These are phyloP conservation scores for Penicillium lividum DNA, from an alignment of 495 filamentous ascomycete species.

Conservation along the genomic window DNA sequence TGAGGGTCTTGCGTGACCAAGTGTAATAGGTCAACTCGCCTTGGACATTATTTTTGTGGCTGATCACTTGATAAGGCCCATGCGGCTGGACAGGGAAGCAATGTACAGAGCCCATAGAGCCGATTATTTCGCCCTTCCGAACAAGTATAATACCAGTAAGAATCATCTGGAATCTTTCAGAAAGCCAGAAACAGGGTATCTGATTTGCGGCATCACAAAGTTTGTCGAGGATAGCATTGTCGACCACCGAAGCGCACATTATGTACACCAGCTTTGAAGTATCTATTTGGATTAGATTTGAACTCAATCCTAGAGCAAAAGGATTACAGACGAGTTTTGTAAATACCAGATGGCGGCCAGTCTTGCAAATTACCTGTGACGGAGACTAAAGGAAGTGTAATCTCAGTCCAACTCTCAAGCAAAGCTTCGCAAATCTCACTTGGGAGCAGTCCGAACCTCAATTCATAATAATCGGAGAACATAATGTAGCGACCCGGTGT, in stretches of 20 bases:
- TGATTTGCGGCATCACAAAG: background rate
- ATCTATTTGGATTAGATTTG: constrained; percentile 3
- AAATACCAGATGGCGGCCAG: constrained; percentile 2
- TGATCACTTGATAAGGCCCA: constrained; percentile 3
- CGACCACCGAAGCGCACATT: constrained; percentile 1
- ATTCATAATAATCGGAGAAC: constrained; percentile 1
- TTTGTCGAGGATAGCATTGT: background rate
- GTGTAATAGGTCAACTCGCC: background rate
- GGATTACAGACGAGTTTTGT: background rate
- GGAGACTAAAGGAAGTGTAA: constrained; percentile 3
- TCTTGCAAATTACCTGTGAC: background rate
- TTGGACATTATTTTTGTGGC: background rate
- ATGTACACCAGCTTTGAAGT: constrained; percentile 5
- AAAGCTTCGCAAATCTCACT: constrained; percentile 3
- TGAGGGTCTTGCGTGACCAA: background rate
- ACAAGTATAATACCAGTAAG: background rate
- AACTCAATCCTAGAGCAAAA: background rate
- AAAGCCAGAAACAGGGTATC: background rate
- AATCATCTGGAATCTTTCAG: background rate
- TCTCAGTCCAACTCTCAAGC: constrained; percentile 4
- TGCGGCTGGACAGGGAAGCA: background rate
- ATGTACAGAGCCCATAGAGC: background rate
- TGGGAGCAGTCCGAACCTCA: background rate
- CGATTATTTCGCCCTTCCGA: constrained; percentile 4
- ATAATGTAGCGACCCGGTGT: too few species aligned